Conservation (phyloP, 345 rosid species). For the Sisymbrium altissimum region DNA sequence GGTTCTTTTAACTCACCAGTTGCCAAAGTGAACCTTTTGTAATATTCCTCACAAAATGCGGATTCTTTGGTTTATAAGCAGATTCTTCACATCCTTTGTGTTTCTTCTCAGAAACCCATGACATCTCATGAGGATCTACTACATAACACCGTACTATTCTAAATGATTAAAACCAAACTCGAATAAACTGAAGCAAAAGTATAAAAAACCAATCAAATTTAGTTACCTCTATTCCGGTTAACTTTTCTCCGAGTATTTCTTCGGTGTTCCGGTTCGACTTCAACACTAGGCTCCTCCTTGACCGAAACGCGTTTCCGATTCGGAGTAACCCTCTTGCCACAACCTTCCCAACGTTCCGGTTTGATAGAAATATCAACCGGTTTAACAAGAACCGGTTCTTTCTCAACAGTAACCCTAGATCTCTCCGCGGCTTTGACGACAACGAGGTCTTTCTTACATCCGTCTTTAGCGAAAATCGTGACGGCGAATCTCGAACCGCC, state of each 20-base stretch:
- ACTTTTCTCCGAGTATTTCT: neutral
- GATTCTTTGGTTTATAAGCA: conserved; percentile 15
- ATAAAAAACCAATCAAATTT: neutral
- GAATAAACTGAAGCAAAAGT: neutral
- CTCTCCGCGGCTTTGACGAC: neutral
- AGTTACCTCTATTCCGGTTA: conserved; percentile 16
- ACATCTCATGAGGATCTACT: conserved; percentile 8
- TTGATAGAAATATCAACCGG: neutral
- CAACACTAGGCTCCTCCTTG: neutral
- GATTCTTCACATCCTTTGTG: neutral
- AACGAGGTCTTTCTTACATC: conserved; percentile 6
- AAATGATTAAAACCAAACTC: neutral
- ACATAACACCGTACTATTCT: neutral
- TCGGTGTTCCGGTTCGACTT: neutral
- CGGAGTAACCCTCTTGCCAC: neutral
- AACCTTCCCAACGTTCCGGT: neutral
- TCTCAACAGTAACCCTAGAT: conserved; percentile 25
- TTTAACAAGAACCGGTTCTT: neutral
- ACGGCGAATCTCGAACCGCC: conserved; percentile 18
- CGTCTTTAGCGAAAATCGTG: conserved; percentile 19
- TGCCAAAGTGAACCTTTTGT: neutral
- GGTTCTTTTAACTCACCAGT: conserved; percentile 12
- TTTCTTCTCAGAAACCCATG: conserved; percentile 1
- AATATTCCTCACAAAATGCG: conserved; percentile 31
- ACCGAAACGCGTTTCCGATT: conserved; percentile 8